Evolutionary conservation across 805 yeast genomes (phyloP).

Genomic region (Komagataella populi): DNA sequence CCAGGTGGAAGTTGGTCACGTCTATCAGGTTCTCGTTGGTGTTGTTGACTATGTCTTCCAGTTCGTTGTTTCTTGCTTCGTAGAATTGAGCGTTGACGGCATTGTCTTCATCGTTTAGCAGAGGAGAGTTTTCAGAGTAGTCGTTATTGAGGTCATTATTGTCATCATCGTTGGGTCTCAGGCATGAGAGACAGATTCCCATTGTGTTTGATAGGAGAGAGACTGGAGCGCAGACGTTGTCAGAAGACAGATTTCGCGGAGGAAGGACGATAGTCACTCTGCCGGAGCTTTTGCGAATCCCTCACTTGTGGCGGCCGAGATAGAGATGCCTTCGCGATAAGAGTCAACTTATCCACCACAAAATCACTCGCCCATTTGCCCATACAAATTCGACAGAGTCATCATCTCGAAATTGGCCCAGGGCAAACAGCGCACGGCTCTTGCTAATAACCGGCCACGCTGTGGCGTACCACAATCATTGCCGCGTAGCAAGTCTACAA

Average conservation of each 20-base stretch:
- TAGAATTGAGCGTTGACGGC: slow-evolving; percentile 8
- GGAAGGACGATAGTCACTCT: background rate
- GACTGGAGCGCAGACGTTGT: background rate
- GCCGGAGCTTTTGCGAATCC: background rate
- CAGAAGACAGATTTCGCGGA: background rate
- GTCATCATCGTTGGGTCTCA: slow-evolving; percentile 12
- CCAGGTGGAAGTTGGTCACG: slow-evolving; percentile 8
- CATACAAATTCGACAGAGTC: background rate
- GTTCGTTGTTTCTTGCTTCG: slow-evolving; percentile 17
- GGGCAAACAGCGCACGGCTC: no score
- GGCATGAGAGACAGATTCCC: slow-evolving; percentile 21
- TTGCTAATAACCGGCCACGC: no score
- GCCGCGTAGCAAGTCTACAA: background rate
- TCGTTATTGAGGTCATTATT: slow-evolving; percentile 4
- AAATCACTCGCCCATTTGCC: background rate
- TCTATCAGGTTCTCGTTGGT: slow-evolving; percentile 20
- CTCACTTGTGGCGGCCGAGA: background rate
- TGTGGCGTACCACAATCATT: no score
- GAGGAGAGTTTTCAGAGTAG: slow-evolving; percentile 12
- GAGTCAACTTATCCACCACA: background rate
- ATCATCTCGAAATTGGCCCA: no score
- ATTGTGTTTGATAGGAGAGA: slow-evolving; percentile 6
- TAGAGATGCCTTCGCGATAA: background rate
- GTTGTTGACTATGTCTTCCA: slow-evolving; percentile 17
- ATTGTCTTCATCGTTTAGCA: slow-evolving; percentile 12